A percentile compares a stretch with the other conserved stretches of the same genome.
Evolutionary conservation across 1,284 basidiomycete species (phyloP).

Genomic region (Volvariella surrecta): DNA sequence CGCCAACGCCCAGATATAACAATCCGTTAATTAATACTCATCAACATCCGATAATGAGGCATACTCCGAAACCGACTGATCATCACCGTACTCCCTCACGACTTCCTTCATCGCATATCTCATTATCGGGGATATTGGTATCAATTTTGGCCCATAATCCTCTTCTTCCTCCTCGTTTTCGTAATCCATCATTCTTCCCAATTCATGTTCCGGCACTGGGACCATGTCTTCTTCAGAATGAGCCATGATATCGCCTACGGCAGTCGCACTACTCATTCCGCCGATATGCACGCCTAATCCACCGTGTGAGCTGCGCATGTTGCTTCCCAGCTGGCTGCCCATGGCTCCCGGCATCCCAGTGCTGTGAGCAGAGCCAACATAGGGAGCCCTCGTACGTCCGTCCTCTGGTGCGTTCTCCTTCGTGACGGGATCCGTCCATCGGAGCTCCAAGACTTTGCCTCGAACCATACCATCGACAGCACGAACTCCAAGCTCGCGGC

Average conservation of each 20-base stretch:
- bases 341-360: constrained; percentile 13
- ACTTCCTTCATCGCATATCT: constrained; percentile 73
- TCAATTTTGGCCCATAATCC: constrained; percentile 61
- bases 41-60: constrained; percentile 62
- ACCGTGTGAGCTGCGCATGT: not conserved
- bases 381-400: constrained; percentile 9
- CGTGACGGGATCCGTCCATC: constrained; percentile 68
- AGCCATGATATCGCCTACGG: constrained; percentile 16
- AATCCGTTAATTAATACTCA: constrained; percentile 41
- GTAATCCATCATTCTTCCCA: constrained; percentile 17
- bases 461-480: constrained; percentile 78
- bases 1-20: too few species aligned
- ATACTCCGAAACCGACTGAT: constrained; percentile 64
- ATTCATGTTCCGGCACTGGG: constrained; percentile 16
- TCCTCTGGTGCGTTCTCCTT: constrained; percentile 28
- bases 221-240: constrained; percentile 28
- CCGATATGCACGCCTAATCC: constrained; percentile 5
- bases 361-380: constrained; percentile 1
- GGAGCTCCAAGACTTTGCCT: constrained; percentile 61
- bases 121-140: constrained; percentile 72
- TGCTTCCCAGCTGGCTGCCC: constrained; percentile 15
- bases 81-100: constrained; percentile 69
- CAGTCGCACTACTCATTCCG: constrained; percentile 22
- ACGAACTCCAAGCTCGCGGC: constrained; percentile 66
- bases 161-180: constrained; percentile 35